Conservation (phyloP, 441 rosid genomes). For the Macaranga tanarius region DNA sequence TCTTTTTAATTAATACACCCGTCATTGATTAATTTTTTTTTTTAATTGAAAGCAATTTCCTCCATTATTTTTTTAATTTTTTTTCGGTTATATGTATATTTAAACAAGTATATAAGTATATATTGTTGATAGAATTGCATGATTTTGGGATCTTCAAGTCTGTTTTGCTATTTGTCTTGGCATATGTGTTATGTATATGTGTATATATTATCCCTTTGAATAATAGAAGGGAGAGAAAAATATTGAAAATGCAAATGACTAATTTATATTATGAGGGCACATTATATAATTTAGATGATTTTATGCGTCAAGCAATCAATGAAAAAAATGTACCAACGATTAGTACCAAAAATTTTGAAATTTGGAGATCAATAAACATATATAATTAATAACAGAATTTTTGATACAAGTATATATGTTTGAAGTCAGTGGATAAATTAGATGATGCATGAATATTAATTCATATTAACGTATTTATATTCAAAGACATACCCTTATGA, state of each 20-base stretch:
- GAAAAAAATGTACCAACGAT: neutral
- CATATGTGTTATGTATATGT: neutral
- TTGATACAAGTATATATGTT: neutral
- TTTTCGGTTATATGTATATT: too few relatives aligned
- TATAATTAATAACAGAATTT: neutral
- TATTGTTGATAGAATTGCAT: too few relatives aligned
- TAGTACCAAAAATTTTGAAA: neutral
- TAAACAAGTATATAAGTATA: too few relatives aligned
- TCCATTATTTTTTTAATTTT: too few relatives aligned
- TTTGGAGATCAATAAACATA: neutral
- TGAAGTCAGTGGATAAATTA: too few relatives aligned
- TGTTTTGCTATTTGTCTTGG: constrained; percentile 13
- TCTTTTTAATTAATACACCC: neutral
- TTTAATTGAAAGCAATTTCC: too few relatives aligned
- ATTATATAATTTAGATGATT: neutral
- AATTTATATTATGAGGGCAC: too few relatives aligned
- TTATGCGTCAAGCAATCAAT: neutral
- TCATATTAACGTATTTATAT: too few relatives aligned
- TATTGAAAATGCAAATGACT: neutral
- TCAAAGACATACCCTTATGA: too few relatives aligned
- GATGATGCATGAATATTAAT: too few relatives aligned
- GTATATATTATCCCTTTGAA: neutral
- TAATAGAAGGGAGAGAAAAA: constrained; percentile 17
- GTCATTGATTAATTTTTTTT: too few relatives aligned
- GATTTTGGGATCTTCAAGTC: neutral